These are phyloP conservation scores for Yamadazyma phyllophila DNA, from an alignment of 805 yeast genomes.

Conservation along the genomic window DNA sequence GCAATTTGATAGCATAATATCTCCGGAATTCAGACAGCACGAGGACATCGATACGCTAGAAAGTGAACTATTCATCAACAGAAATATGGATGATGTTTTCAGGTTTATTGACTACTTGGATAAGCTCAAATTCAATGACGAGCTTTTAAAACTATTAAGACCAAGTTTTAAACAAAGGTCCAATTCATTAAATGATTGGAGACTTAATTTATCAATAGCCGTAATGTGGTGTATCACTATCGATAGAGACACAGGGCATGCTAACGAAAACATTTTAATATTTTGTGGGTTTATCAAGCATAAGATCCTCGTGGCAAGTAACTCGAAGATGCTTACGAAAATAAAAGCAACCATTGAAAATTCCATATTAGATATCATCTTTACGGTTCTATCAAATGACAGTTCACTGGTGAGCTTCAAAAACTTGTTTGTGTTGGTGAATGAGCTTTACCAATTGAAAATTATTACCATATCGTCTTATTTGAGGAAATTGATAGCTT, in stretches of 20 bases:
- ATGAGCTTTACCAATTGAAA: conserved; percentile 49
- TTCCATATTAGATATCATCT: conserved; percentile 40
- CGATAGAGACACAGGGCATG: conserved; percentile 28
- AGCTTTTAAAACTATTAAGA: conserved; percentile 25
- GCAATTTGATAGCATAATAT: conserved; percentile 6
- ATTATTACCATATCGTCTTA: conserved; percentile 63
- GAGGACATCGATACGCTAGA: conserved; percentile 13
- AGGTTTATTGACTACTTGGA: conserved; percentile 38
- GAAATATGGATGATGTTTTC: conserved; percentile 28
- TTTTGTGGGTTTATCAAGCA: conserved; percentile 47
- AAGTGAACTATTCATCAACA: conserved; percentile 21
- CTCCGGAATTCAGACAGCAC: conserved; percentile 1
- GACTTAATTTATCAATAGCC: conserved; percentile 30
- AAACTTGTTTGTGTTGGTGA: conserved; percentile 45
- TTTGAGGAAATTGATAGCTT: conserved; percentile 75
- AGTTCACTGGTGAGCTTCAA: conserved; percentile 21
- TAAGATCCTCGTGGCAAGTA: conserved; percentile 28
- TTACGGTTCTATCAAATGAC: conserved; percentile 23
- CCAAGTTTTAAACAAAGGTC: conserved; percentile 16
- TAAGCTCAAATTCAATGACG: conserved; percentile 26
- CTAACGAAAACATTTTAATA: conserved; percentile 31
- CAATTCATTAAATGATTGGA: conserved; percentile 25
- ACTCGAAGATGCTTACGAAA: conserved; percentile 16
- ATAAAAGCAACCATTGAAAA: conserved; percentile 46
- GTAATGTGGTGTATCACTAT: conserved; percentile 42